Evolutionary conservation across 1,284 basidiomycete genomes (phyloP).

Genomic region (Phylloporus sp.): DNA sequence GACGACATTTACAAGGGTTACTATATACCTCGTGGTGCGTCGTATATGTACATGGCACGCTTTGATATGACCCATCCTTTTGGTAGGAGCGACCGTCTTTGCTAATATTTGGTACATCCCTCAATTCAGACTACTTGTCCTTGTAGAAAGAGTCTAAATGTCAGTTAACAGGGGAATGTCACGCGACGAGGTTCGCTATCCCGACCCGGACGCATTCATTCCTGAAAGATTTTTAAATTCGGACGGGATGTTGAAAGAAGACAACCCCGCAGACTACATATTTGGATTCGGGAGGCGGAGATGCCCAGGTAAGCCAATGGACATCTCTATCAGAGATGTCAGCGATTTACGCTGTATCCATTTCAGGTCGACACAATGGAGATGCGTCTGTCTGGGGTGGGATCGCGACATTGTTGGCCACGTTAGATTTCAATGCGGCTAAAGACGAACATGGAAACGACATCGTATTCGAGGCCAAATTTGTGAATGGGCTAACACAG

Average conservation of each 20-base stretch:
- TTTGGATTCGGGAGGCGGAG: constrained; percentile 7
- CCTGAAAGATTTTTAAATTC: not conserved
- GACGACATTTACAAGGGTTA: constrained; percentile 3
- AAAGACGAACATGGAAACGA: not conserved
- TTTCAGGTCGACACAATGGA: not conserved
- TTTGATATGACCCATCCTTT: not conserved
- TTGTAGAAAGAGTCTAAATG: too few species aligned
- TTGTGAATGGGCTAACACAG: not conserved
- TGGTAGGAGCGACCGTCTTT: constrained; percentile 6
- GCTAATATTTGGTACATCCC: too few species aligned
- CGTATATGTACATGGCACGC: too few species aligned
- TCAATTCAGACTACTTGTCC: too few species aligned
- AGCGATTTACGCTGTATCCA: too few species aligned
- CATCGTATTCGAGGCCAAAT: not conserved
- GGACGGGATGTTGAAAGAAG: not conserved
- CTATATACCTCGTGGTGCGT: constrained; percentile 2
- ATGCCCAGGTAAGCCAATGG: not conserved
- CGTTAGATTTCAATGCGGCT: not conserved
- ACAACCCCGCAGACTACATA: not conserved
- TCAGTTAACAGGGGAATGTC: not conserved
- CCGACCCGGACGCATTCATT: not conserved
- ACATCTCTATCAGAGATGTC: too few species aligned
- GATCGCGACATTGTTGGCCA: not conserved
- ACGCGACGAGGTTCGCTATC: constrained; percentile 1
- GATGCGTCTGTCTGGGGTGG: not conserved